These are phyloP conservation scores for Pharus latifolius DNA, from an alignment of 176 grass and related monocot genomes.

Conservation along the genomic window DNA sequence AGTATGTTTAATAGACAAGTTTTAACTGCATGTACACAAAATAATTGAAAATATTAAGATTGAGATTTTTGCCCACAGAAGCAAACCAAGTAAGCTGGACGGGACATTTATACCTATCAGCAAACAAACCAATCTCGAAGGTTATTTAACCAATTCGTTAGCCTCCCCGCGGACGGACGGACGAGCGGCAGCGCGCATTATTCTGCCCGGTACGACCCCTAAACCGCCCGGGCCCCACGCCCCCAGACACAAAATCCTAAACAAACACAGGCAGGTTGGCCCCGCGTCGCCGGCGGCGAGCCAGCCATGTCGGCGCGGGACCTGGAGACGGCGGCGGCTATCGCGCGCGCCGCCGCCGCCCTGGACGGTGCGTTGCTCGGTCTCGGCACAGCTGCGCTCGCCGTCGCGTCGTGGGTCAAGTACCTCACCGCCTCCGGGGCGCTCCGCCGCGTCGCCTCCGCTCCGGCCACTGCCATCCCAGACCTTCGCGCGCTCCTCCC, in stretches of 20 bases:
- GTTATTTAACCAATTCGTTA: too few species aligned
- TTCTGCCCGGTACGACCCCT: background rate
- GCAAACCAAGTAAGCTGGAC: too few species aligned
- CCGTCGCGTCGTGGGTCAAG: conserved; percentile 55
- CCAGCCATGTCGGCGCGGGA: conserved; percentile 71
- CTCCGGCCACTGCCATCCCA: conserved; percentile 34
- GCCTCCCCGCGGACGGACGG: background rate
- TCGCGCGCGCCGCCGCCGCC: conserved; percentile 54
- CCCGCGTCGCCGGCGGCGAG: conserved; percentile 9
- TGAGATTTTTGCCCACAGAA: too few species aligned
- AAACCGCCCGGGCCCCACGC: background rate
- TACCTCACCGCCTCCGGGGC: conserved; percentile 47
- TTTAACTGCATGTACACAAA: too few species aligned
- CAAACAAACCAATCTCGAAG: background rate
- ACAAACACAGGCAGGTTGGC: background rate
- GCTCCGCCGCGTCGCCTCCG: conserved; percentile 56
- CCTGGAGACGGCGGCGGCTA: conserved; percentile 40
- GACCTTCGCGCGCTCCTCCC: conserved; percentile 50
- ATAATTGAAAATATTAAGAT: too few species aligned
- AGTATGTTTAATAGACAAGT: too few species aligned
- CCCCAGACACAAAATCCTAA: background rate
- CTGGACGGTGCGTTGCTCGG: conserved; percentile 78
- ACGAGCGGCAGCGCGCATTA: background rate
- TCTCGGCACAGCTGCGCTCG: conserved; percentile 45
- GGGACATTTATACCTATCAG: too few species aligned